These are phyloP conservation scores for Mortierella sp. DNA, from an alignment of 371 early-diverging fungal species.

Conservation along the genomic window DNA sequence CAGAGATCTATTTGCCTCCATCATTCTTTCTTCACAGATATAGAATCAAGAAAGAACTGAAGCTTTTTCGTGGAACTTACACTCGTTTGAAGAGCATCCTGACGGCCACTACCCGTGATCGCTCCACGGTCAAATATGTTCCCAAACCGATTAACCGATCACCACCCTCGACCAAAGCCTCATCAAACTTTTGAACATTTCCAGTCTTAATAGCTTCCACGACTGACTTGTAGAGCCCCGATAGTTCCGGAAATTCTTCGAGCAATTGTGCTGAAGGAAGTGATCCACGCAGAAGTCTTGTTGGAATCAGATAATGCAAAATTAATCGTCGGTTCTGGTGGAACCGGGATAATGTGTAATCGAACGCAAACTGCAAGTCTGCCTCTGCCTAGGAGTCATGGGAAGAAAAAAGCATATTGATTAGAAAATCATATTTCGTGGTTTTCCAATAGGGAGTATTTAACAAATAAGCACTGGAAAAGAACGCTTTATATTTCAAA, in stretches of 20 bases:
- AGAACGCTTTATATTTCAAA: too few relatives aligned
- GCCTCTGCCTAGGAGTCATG: conserved; percentile 66
- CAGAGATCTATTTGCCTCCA: too few relatives aligned
- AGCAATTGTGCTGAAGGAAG: conserved; percentile 71
- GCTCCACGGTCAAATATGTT: conserved; percentile 83
- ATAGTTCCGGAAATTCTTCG: conserved; percentile 65
- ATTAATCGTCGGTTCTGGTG: conserved; percentile 72
- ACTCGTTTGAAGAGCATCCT: conserved; percentile 83
- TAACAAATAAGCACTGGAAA: too few relatives aligned
- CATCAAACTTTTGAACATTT: conserved; percentile 78
- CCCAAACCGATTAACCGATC: conserved; percentile 70
- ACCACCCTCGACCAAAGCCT: conserved; percentile 63
- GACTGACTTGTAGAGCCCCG: conserved; percentile 68
- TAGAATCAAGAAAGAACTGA: not conserved
- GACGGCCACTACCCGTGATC: conserved; percentile 74
- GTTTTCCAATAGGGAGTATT: too few relatives aligned
- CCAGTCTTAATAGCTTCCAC: conserved; percentile 74
- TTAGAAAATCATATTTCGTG: too few relatives aligned
- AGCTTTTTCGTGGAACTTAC: conserved; percentile 56
- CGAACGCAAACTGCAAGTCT: conserved; percentile 76
- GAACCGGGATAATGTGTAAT: conserved; percentile 66
- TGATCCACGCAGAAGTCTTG: conserved; percentile 71
- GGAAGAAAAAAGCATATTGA: not conserved
- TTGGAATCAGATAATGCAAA: conserved; percentile 80
- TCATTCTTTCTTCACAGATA: too few relatives aligned